Base-by-base conservation (phyloP, 192 early-diverging fungal species). In the Linnemannia elongata region DNA sequence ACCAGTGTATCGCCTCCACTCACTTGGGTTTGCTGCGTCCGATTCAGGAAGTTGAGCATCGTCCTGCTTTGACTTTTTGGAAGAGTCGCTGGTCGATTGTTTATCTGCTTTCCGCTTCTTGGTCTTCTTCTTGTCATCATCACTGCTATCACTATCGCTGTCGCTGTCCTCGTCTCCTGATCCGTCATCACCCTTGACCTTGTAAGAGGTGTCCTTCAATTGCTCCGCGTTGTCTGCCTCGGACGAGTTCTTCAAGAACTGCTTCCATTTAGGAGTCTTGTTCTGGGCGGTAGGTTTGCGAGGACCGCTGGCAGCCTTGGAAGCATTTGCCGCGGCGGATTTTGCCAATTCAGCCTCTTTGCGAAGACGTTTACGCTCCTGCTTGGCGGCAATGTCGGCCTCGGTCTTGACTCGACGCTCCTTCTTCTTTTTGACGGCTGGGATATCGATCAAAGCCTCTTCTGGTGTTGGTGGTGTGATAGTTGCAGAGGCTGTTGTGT, bases 181-280 rank as follows among this genome's bases (percentile, higher is more conserved):
- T 10, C 80, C 76, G 47, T 87, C 85, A 39, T 87, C 85, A 17
- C 85, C 85, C 55, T 87, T 81, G 76, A 87, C 76, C 45, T 87
- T 87, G 73, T 78, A 87, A 0, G 85, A 78, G 20, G 80, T 87
- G 30, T 87, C 76, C 68, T 87, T 87, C 36, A 87, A 41, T 63
- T 78, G 36, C 72, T 87, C 85, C n/a, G 85, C 85, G 45, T 87
- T 87, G 39, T 87, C 85, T 35, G 71, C 79, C 24, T 87, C 85
- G 5, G 85, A 74, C 0, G 83, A 76, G 73, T 81, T 87, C 57
- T 81, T 81, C 76, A 87, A 78, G 54, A 87, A 87, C 41, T 81
- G 85, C 33, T 87, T 87, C 85, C 85, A 87, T 69, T 87, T 87
- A 12, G 85, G 79, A 4, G 79, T 78, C 76, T 87, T 87, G 66